Evolutionary conservation across 2,329 filamentous ascomycete genomes (phyloP).

Genomic region (Stachybotrys chlorohalonatus): DNA sequence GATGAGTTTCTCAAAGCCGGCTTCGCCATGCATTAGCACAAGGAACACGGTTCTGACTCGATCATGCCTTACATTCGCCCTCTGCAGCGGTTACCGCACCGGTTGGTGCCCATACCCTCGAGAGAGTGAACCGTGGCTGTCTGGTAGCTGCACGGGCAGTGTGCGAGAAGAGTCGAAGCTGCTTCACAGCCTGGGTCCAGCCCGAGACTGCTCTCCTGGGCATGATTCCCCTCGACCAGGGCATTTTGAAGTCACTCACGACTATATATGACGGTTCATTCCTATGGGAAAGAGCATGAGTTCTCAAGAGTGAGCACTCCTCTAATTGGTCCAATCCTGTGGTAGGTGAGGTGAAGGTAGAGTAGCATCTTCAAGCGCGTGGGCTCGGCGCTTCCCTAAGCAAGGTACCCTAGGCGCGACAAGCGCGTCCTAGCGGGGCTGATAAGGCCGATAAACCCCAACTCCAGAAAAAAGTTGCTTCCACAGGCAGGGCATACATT

Average conservation of each 20-base stretch:
- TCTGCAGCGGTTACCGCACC: constrained; percentile 53
- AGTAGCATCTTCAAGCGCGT: background rate
- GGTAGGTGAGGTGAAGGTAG: too few relatives aligned
- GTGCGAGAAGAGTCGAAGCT: constrained; percentile 12
- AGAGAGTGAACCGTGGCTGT: constrained; percentile 36
- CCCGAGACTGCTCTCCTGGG: constrained; percentile 4
- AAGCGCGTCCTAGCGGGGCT: constrained; percentile 6
- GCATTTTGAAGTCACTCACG: background rate
- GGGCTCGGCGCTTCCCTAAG: background rate
- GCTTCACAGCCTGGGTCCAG: constrained; percentile 2
- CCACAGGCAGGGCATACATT: constrained; percentile 8
- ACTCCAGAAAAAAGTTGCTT: constrained; percentile 13
- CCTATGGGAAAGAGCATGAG: background rate
- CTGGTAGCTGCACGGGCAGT: constrained; percentile 22
- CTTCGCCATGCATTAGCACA: constrained; percentile 25
- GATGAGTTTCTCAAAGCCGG: constrained; percentile 58
- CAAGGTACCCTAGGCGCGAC: constrained; percentile 7
- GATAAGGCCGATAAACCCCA: constrained; percentile 7
- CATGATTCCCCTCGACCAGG: background rate
- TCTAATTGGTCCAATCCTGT: too few relatives aligned
- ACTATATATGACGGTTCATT: background rate
- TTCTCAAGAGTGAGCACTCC: background rate
- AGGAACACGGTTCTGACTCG: background rate
- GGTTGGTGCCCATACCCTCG: constrained; percentile 71
- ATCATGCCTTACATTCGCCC: constrained; percentile 36